phyloP scores from a whole-genome alignment of 139 green algal genomes.

The Chlorella vulgaris region DNA sequence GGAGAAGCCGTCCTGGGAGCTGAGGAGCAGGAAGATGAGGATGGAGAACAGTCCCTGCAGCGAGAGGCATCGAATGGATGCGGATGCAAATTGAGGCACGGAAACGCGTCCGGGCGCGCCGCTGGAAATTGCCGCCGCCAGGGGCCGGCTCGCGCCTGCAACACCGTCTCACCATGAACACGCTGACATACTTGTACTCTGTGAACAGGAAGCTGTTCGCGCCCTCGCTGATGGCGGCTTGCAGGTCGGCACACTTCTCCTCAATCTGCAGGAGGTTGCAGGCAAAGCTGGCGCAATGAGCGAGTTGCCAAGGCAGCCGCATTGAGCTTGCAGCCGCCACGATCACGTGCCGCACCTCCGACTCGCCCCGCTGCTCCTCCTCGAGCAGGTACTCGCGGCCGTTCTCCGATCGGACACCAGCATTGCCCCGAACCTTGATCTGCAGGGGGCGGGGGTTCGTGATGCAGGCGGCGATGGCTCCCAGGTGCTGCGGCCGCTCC shows the following conservation, averaged over 20 bases:
- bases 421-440: constrained; percentile 56
- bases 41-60: constrained; percentile 85
- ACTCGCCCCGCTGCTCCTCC: constrained; percentile 72
- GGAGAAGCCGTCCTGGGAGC: constrained; percentile 74
- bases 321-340: too few relatives aligned
- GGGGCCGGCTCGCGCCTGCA: background rate
- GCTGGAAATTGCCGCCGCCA: background rate
- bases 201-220: constrained; percentile 93
- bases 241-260: constrained; percentile 87
- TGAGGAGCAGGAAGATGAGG: constrained; percentile 94
- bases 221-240: constrained; percentile 90
- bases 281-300: too few relatives aligned
- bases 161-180: constrained; percentile 80
- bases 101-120: background rate
- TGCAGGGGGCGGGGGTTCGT: constrained; percentile 72
- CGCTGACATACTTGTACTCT: constrained; percentile 93
- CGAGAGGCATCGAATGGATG: background rate
- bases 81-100: background rate
- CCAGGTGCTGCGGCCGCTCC: background rate
- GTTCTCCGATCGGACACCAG: constrained; percentile 53
- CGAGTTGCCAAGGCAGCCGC: too few relatives aligned
- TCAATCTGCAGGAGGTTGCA: constrained; percentile 70
- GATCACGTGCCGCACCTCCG: constrained; percentile 48
- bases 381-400: constrained; percentile 85
- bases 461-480: too few relatives aligned